Percentiles rank a stretch among this genome's conserved stretches.
phyloP scores from a whole-genome alignment of 352 stramenopile genomes.

The Phytophthora meadii region DNA sequence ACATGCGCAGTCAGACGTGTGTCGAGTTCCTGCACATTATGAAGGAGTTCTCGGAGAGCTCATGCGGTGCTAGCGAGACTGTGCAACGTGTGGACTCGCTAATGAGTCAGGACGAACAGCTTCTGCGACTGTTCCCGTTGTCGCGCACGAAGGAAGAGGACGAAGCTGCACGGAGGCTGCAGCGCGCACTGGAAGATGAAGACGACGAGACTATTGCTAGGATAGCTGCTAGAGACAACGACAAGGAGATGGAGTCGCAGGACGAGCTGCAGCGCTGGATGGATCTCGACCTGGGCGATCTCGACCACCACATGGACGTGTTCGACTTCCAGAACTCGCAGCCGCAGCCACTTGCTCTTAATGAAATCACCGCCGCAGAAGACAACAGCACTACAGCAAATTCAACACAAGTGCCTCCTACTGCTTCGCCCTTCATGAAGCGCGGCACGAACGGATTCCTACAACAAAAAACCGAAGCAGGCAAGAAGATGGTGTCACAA shows the following conservation, averaged over 20 bases:
- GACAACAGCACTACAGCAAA: not conserved
- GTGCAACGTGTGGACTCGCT: slow-evolving; percentile 75
- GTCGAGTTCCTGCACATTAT: slow-evolving; percentile 80
- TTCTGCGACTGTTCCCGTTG: slow-evolving; percentile 61
- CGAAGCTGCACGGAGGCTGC: slow-evolving; percentile 30
- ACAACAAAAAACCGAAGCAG: slow-evolving; percentile 28
- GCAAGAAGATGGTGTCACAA: slow-evolving; percentile 19
- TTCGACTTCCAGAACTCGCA: slow-evolving; percentile 56
- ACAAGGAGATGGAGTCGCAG: slow-evolving; percentile 52
- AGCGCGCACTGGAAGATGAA: slow-evolving; percentile 28
- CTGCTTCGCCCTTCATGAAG: slow-evolving; percentile 39
- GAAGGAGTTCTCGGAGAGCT: slow-evolving; percentile 76
- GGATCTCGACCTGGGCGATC: slow-evolving; percentile 58
- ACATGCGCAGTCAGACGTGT: slow-evolving; percentile 64
- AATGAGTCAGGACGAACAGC: slow-evolving; percentile 61
- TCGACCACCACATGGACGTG: slow-evolving; percentile 69
- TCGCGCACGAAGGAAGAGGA: slow-evolving; percentile 37
- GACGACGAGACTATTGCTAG: slow-evolving; percentile 29
- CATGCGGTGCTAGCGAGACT: slow-evolving; percentile 66
- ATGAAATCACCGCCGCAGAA: slow-evolving; percentile 18
- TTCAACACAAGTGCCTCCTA: slow-evolving; percentile 19
- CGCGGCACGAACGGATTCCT: slow-evolving; percentile 34
- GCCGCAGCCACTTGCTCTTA: slow-evolving; percentile 31
- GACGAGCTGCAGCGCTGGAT: slow-evolving; percentile 73
- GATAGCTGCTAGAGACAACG: slow-evolving; percentile 29